A percentile compares a stretch with the other conserved stretches of the same genome.
These are phyloP conservation scores for Talaromyces stipitatus DNA, from an alignment of 495 filamentous ascomycete species.

Conservation along the genomic window DNA sequence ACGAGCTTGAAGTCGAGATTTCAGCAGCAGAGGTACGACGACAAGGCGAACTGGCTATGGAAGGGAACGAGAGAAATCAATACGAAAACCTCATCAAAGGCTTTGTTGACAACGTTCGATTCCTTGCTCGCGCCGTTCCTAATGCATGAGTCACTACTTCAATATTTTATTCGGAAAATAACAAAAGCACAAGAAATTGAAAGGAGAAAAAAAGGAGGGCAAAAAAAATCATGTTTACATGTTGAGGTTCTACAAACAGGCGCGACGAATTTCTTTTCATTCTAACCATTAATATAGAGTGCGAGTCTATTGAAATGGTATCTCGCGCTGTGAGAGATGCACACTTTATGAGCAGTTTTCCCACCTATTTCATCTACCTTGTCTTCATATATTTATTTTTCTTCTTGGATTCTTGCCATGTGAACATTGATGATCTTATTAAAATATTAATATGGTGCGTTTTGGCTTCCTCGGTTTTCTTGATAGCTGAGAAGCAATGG, in stretches of 20 bases:
- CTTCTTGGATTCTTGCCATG: neutral
- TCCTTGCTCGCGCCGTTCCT: conserved; percentile 50
- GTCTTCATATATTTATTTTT: neutral
- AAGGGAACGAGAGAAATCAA: conserved; percentile 48
- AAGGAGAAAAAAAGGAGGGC: no score
- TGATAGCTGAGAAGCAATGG: no score
- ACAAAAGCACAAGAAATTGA: no score
- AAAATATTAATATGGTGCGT: neutral
- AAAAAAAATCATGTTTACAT: neutral
- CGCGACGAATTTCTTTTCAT: neutral
- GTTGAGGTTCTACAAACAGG: neutral
- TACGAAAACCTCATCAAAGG: conserved; percentile 73
- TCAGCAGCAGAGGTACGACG: conserved; percentile 57
- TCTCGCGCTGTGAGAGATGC: neutral
- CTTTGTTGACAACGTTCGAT: conserved; percentile 74
- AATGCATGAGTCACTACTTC: neutral
- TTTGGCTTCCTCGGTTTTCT: no score
- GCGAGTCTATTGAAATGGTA: neutral
- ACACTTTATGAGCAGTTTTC: conserved; percentile 1
- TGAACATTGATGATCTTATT: neutral
- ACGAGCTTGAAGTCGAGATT: conserved; percentile 85
- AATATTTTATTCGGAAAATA: neutral
- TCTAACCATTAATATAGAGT: neutral
- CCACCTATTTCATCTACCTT: neutral
- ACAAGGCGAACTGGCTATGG: conserved; percentile 55